Evolutionary conservation across 352 stramenopile species (phyloP), one percentile per base, ranked within the genome.

Genomic region (Phytophthora europaea): DNA sequence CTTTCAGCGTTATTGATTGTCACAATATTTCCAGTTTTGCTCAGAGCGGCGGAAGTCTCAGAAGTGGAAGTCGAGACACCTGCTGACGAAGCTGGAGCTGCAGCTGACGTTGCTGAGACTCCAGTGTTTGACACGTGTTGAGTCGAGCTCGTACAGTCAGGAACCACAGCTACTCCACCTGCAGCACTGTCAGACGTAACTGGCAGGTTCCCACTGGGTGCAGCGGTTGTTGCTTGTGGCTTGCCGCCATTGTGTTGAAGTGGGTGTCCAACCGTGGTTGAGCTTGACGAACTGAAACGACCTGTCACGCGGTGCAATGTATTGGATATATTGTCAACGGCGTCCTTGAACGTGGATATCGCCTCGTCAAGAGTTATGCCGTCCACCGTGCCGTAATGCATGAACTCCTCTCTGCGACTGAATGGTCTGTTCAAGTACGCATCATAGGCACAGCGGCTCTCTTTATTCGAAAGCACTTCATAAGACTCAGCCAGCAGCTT

Each of bases 401-500:
- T 75, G 64, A 94, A 93, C 69, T 94, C 88, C 56, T 94, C 83
- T 33, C 76, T 81, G 20, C 83, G 76, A 16, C 78, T 92, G 45
- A 75, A 70, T 2, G 79, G 80, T 34, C 81, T 73, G 50, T 82
- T 76, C n/a, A 96, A 64, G 22, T 88, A 78, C 1, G 65, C 62
- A 53, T 96, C 89, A 61, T 96, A 96, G 3, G 71, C 76, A 10
- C 61, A 60, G 9, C 88, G 75, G 2, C 79, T 85, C 12, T 85
- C 76, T 20, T 79, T 36, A 62, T 89, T 87, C 9, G 88, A 94
- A 15, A 96, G 70, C 33, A 94, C 87, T 73, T 96, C 89, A 38
- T 96, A 95, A 7, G 89, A 83, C 64, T 96, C 88, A 12, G 89
- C 89, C 9, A 95, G 67, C 6, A 96, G 62, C 72, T 96, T 95